phyloP scores from a whole-genome alignment of 768 basidiomycete species.

The Boletus patriciae region DNA sequence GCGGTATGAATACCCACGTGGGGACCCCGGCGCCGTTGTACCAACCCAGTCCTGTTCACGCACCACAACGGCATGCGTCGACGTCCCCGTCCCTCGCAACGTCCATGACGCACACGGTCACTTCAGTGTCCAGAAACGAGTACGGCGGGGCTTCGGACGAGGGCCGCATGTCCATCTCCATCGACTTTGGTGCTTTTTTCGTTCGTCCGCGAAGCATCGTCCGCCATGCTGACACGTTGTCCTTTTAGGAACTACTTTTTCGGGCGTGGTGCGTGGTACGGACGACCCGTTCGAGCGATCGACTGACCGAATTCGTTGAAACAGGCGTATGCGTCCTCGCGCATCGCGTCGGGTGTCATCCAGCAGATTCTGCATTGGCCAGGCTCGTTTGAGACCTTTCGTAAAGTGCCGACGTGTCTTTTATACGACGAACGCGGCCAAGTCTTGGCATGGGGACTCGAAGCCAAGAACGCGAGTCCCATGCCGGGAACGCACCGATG shows the following conservation, averaged over 20 bases:
- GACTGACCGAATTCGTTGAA: slow-evolving; percentile 6
- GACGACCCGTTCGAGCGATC: background rate
- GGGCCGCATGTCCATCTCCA: slow-evolving; percentile 79
- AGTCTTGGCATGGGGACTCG: slow-evolving; percentile 81
- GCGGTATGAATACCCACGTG: background rate
- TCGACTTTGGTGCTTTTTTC: slow-evolving; percentile 75
- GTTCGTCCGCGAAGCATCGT: background rate
- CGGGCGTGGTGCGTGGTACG: slow-evolving; percentile 67
- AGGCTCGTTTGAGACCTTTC: slow-evolving; percentile 80
- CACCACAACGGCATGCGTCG: slow-evolving; percentile 16
- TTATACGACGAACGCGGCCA: slow-evolving; percentile 73
- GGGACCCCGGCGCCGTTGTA: slow-evolving; percentile 18
- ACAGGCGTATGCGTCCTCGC: slow-evolving; percentile 84
- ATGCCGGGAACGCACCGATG: slow-evolving; percentile 62
- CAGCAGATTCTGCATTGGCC: slow-evolving; percentile 89
- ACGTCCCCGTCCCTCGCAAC: slow-evolving; percentile 25
- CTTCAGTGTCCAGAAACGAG: slow-evolving; percentile 17
- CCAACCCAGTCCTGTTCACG: slow-evolving; percentile 32
- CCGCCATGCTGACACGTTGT: background rate
- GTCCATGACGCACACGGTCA: background rate
- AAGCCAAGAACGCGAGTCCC: slow-evolving; percentile 78
- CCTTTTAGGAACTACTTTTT: slow-evolving; percentile 75
- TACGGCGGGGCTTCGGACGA: slow-evolving; percentile 46
- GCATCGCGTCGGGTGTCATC: slow-evolving; percentile 73
- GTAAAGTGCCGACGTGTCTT: slow-evolving; percentile 85